A percentile compares a stretch with the other conserved stretches of the same genome.
These are phyloP conservation scores for Fraxinus latifolia DNA, from an alignment of 305 asterid species.

Conservation along the genomic window DNA sequence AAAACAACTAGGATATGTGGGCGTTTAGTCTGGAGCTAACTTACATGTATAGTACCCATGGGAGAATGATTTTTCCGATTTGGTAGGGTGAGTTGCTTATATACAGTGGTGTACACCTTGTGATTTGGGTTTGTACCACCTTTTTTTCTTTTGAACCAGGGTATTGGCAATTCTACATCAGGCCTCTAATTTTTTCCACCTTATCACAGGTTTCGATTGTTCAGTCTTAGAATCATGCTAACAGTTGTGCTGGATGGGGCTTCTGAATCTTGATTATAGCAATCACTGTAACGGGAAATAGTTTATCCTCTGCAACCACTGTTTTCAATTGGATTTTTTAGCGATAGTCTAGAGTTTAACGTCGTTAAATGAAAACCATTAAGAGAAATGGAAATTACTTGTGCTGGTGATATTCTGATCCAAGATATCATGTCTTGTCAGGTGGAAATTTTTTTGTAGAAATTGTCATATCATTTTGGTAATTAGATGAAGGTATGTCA, in stretches of 20 bases:
- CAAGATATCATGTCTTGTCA: neutral
- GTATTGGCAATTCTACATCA: neutral
- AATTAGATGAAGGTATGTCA: neutral
- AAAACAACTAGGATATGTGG: neutral
- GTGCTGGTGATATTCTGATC: neutral
- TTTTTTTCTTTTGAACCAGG: neutral
- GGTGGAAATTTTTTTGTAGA: neutral
- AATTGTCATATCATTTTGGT: neutral
- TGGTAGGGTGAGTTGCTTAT: neutral
- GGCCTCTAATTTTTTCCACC: neutral
- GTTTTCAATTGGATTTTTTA: neutral
- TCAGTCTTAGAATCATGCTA: neutral
- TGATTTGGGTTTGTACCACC: neutral
- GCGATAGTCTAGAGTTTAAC: neutral
- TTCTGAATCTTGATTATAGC: neutral
- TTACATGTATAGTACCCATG: neutral
- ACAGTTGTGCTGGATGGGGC: neutral
- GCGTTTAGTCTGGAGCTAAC: neutral
- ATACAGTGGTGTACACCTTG: neutral
- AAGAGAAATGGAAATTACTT: neutral
- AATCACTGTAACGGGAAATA: neutral
- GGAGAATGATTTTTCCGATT: neutral
- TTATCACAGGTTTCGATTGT: neutral
- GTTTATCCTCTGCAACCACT: neutral
- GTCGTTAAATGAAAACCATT: neutral